Evolutionary conservation across 163 green algal species (phyloP), one percentile per base, ranked within the genome.

Genomic region (Prototheca cutis): DNA sequence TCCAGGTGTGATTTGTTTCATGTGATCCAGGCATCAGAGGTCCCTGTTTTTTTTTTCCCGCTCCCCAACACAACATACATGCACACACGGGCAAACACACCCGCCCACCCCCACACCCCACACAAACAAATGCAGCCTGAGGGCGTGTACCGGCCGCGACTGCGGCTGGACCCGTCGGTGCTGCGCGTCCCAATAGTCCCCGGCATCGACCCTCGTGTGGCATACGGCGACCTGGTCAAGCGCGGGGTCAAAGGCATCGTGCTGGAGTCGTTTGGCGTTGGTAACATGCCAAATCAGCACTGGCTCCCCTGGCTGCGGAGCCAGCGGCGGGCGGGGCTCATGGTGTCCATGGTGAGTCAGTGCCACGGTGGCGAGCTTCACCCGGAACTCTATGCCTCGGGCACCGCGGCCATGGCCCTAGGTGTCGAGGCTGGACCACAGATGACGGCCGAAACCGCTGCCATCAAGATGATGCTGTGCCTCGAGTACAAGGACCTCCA

Each of bases 391-490:
- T 89, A 90, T 60, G 42, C 28, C 40, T 66, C 56, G 5, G 71
- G 77, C 21, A 71, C 27, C 23, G 45, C 65, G 10, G 81, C 80
- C 1, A 48, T 89, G 13, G 61, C 56, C 23, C 59, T 89, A 40
- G 83, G 85, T 0, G 74, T 80, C 6, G 75, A 86, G 53, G 64
- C 61, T 0, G 86, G 82, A 21, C 77, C 77, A 10, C 71, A 81
- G 48, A 89, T 91, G 84, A 89, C 80, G 4, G 79, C 84, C 13
- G 87, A 94, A 61, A 87, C 77, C 55, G 86, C 88, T 0, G 72
- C 79, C 2, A 78, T 93, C 6, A 96, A 96, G 76, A 78, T 94
- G 70, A 95, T 95, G 84, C 69, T 89, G 48, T 86, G 72, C 59
- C 62, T 94, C 2, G 59, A 72, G 31, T 77, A 95, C 59, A 73